Conservation (phyloP, 2,329 filamentous ascomycete species). For the Colletotrichum sp. region DNA sequence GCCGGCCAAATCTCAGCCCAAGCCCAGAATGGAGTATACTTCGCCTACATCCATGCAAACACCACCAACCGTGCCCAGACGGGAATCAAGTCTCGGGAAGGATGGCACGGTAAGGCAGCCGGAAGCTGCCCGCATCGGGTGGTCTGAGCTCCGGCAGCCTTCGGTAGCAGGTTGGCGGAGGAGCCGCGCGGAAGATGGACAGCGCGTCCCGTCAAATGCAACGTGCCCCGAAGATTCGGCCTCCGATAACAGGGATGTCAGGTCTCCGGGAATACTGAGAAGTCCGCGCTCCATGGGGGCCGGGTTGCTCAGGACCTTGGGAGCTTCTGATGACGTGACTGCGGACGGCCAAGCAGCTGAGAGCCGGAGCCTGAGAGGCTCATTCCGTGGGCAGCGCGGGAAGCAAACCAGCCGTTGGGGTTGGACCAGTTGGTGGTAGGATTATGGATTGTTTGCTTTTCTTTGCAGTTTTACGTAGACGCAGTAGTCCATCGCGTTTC, state of each 20-base stretch:
- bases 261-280: neutral
- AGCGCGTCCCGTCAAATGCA: constrained; percentile 6
- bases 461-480: neutral
- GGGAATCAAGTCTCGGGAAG: constrained; percentile 15
- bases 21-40: neutral
- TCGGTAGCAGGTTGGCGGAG: neutral
- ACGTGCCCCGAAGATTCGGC: constrained; percentile 5
- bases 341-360: neutral
- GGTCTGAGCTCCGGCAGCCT: neutral
- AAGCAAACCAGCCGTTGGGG: constrained; percentile 6
- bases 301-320: neutral
- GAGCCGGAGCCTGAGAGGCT: neutral
- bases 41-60: neutral
- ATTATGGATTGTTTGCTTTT: neutral
- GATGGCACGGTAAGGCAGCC: neutral
- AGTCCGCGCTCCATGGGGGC: constrained; percentile 12
- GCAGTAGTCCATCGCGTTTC: neutral
- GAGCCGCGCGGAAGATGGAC: neutral
- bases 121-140: neutral
- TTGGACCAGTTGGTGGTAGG: constrained; percentile 9
- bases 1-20: neutral
- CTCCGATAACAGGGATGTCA: neutral
- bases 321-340: neutral
- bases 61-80: constrained; percentile 1
- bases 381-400: neutral